Conservation (phyloP, 768 basidiomycete species). For the Lentinula boryana region DNA sequence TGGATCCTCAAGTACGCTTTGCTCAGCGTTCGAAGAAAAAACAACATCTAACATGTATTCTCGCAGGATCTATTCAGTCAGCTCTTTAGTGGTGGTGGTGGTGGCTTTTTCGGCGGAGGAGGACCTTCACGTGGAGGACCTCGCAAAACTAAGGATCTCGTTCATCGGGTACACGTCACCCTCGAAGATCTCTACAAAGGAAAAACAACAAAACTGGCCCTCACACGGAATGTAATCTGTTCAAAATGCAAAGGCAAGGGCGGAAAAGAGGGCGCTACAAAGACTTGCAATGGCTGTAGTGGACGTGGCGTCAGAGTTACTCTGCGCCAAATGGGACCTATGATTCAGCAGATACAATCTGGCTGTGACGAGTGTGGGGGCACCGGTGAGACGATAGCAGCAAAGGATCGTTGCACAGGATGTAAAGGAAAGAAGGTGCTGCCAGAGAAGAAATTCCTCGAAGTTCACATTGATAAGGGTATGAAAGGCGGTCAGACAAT, state of each 20-base stretch:
- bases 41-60: not conserved
- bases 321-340: slow-evolving; percentile 96
- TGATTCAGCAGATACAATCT: slow-evolving; percentile 99
- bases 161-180: slow-evolving; percentile 94
- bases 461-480: slow-evolving; percentile 97
- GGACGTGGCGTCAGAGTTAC: slow-evolving; percentile 91
- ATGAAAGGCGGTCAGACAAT: slow-evolving; percentile 95
- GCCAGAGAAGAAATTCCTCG: slow-evolving; percentile 93
- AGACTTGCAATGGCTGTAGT: slow-evolving; percentile 66
- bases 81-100: slow-evolving; percentile 84
- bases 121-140: slow-evolving; percentile 66
- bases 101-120: slow-evolving; percentile 55
- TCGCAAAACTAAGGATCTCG: slow-evolving; percentile 95
- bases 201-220: slow-evolving; percentile 95
- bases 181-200: slow-evolving; percentile 99
- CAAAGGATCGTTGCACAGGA: slow-evolving; percentile 83
- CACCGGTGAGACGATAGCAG: slow-evolving; percentile 91
- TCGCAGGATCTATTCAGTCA: slow-evolving; percentile 91
- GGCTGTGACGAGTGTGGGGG: slow-evolving; percentile 91
- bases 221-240: slow-evolving; percentile 94
- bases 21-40: not conserved
- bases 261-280: slow-evolving; percentile 94
- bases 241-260: slow-evolving; percentile 92
- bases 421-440: slow-evolving; percentile 96
- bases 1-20: slow-evolving; percentile 83